Evolutionary conservation across 164 flowering plant species (phyloP).

Genomic region (Tinospora cordifolia): DNA sequence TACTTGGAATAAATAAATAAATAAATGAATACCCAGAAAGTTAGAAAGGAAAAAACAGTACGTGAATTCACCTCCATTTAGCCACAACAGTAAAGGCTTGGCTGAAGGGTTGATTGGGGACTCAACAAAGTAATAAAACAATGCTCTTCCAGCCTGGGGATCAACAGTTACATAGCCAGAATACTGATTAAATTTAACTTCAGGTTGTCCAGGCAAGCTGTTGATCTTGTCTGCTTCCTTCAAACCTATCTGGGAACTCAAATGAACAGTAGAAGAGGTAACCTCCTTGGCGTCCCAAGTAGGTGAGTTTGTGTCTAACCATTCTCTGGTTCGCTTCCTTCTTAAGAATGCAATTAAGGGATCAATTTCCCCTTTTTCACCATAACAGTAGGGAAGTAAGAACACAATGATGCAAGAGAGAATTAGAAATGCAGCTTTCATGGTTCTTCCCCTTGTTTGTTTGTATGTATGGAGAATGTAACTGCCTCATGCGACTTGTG

Average conservation of each 20-base stretch:
- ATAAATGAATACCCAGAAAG: conserved; percentile 23
- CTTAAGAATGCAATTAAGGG: not conserved
- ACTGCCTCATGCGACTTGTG: too few relatives aligned
- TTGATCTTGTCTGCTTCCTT: conserved; percentile 20
- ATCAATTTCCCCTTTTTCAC: not conserved
- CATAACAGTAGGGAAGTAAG: not conserved
- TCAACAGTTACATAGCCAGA: conserved; percentile 49
- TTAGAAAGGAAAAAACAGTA: too few relatives aligned
- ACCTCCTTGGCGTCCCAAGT: not conserved
- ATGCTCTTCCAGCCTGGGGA: conserved; percentile 37
- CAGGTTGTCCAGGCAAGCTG: conserved; percentile 52
- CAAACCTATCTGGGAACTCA: conserved; percentile 21
- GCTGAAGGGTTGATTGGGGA: conserved; percentile 25
- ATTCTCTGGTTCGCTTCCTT: not conserved
- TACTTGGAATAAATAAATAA: not conserved
- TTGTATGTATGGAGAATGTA: too few relatives aligned
- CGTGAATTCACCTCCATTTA: conserved; percentile 40
- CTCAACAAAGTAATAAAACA: conserved; percentile 45
- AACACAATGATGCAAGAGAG: not conserved
- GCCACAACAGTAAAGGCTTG: conserved; percentile 16
- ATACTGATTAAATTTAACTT: conserved; percentile 48
- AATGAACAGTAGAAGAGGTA: conserved; percentile 17
- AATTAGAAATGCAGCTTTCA: not conserved
- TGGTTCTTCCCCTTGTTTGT: too few relatives aligned
- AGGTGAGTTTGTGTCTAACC: not conserved